Base-by-base conservation (phyloP, 2,329 filamentous ascomycete genomes). In the Trichophyton mentagrophytes region DNA sequence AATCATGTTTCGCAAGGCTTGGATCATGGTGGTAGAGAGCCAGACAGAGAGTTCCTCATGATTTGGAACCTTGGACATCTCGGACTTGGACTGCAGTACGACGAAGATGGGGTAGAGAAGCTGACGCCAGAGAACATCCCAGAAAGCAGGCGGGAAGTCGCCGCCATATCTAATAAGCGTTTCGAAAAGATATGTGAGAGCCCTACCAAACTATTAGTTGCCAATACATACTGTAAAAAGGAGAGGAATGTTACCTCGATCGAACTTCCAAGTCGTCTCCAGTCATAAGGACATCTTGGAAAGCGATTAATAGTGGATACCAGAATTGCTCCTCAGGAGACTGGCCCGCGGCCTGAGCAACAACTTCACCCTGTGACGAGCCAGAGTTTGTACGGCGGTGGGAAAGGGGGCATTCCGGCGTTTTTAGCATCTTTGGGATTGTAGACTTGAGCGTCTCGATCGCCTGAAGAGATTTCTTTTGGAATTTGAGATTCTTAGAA, bases 1-100 rank as follows among this genome's bases (percentile, higher is more conserved):
- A 68, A 99, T 97, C 89, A 99, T 96, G 75, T 97, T 96, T 62
- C 93, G 86, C 60, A 99, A 78, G 1, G 93, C 93, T 73, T 99
- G 93, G 46, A 99, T 99, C 89, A 99, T 96, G 7, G 93, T 99
- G 0, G 93, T 99, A 0, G 93, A 97, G 25, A 99, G 80, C 93
- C 93, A 99, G 1, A 99, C 93, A 0, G 93, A 97, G 20, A 97
- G 80, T 70, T 99, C 93, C 73, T 99, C 95, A 68, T 96, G 91
- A 69, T 92, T 97, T 40, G 92, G 82, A 13, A 92, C 91, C 69
- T 96, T 96, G 27, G 87, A 87, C 87, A 97, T 95, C 72, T 99
- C 93, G 0, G 92, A 95, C 65, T 93, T 90, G 17, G 93, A 96
- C 66, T 95, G 90, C 49, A 99, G 77, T 1, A 99, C 95, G 82